A percentile compares a stretch with the other conserved stretches of the same genome.
phyloP scores from a whole-genome alignment of 257 asterid genomes.

The Eucommia ulmoides region DNA sequence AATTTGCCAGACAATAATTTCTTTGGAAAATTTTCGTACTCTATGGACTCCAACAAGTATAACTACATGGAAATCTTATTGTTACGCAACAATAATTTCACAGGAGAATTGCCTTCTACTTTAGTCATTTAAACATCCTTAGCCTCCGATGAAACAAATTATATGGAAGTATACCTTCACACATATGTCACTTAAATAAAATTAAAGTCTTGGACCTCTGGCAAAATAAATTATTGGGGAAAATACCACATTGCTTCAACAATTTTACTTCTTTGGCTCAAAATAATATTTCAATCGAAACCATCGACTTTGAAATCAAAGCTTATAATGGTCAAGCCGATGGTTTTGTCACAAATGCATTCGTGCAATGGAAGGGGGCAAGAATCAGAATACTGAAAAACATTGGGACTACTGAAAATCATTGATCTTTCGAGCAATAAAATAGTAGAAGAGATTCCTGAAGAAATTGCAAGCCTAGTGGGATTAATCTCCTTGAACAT shows the following conservation, averaged over 20 bases:
- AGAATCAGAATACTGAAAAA: conserved; percentile 5
- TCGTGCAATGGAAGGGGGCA: conserved; percentile 21
- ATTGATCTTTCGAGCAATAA: conserved; percentile 22
- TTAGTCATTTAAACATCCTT: conserved; percentile 8
- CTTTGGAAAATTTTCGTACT: conserved; percentile 10
- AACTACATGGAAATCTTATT: conserved; percentile 7
- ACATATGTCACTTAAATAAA: conserved; percentile 7
- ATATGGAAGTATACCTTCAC: conserved; percentile 15
- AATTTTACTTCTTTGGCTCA: conserved; percentile 12
- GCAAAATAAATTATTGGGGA: conserved; percentile 13
- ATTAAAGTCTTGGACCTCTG: conserved; percentile 24
- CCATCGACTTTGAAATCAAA: background rate
- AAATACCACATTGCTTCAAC: conserved; percentile 19
- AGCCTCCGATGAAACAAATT: conserved; percentile 20
- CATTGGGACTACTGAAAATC: conserved; percentile 12
- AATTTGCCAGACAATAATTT: conserved; percentile 22
- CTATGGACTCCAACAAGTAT: background rate
- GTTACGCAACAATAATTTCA: conserved; percentile 18
- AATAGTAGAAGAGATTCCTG: conserved; percentile 17
- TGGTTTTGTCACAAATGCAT: conserved; percentile 3
- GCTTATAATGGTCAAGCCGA: background rate
- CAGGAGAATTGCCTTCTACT: conserved; percentile 15
- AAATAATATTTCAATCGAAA: background rate
- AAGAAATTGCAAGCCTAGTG: conserved; percentile 17
- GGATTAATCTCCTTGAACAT: conserved; percentile 15